A percentile compares a stretch with the other conserved stretches of the same genome.
These are phyloP conservation scores for Lachancea kluyveri DNA, from an alignment of 805 yeast genomes.

Conservation along the genomic window DNA sequence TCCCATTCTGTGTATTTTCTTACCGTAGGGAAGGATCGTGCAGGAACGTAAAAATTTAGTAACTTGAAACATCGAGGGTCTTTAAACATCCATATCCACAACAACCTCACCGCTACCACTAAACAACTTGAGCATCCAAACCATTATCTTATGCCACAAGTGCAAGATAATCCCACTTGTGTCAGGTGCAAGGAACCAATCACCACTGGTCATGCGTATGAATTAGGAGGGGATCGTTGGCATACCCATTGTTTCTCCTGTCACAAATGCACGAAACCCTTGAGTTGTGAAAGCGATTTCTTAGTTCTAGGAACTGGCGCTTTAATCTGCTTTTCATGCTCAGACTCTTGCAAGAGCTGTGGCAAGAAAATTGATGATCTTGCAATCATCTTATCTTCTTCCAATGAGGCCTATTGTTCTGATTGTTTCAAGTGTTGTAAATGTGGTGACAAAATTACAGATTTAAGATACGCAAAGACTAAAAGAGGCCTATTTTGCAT, in stretches of 20 bases:
- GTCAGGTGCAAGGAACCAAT: slow-evolving; percentile 48
- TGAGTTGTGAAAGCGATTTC: slow-evolving; percentile 86
- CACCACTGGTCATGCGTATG: slow-evolving; percentile 90
- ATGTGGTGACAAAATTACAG: slow-evolving; percentile 81
- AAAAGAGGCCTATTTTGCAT: slow-evolving; percentile 90
- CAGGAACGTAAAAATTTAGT: too few relatives aligned
- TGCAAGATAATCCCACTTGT: too few relatives aligned
- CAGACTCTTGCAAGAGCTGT: slow-evolving; percentile 86
- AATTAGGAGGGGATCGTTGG: slow-evolving; percentile 92
- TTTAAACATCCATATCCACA: too few relatives aligned
- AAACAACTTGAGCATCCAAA: too few relatives aligned
- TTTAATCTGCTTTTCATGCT: slow-evolving; percentile 82
- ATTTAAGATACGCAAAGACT: slow-evolving; percentile 85
- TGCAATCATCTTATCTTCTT: slow-evolving; percentile 74
- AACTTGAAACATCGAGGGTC: too few relatives aligned
- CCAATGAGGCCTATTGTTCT: slow-evolving; percentile 92
- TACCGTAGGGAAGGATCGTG: too few relatives aligned
- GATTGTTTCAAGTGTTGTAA: slow-evolving; percentile 84
- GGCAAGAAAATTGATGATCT: slow-evolving; percentile 81
- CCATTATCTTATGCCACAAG: too few relatives aligned
- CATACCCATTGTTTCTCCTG: slow-evolving; percentile 90
- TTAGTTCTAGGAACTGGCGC: slow-evolving; percentile 90
- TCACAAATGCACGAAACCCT: slow-evolving; percentile 67
- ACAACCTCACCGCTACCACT: too few relatives aligned
- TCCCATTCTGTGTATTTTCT: too few relatives aligned